phyloP scores from a whole-genome alignment of 768 basidiomycete genomes.

The Suillus ampliporus region DNA sequence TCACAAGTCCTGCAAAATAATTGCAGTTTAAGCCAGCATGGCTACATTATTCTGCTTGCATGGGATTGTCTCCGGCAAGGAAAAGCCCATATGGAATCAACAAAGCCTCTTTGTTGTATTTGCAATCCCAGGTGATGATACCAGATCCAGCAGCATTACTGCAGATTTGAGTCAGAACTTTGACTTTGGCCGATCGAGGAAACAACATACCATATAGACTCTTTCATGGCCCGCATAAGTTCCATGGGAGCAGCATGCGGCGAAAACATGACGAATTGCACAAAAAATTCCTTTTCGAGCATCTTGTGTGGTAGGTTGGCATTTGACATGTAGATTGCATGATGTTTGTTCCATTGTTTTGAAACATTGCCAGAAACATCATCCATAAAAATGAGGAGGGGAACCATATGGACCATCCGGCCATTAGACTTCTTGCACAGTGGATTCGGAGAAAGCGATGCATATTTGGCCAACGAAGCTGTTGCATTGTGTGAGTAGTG shows the following conservation, averaged over 20 bases:
- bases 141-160: constrained; percentile 15
- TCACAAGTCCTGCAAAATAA: constrained; percentile 40
- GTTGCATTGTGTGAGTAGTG: not conserved
- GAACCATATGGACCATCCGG: constrained; percentile 25
- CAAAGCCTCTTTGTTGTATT: constrained; percentile 28
- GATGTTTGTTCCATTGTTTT: constrained; percentile 46
- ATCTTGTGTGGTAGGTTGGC: constrained; percentile 32
- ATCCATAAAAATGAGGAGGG: constrained; percentile 40
- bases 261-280: constrained; percentile 37
- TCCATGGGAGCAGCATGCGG: constrained; percentile 42
- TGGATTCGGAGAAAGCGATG: constrained; percentile 25
- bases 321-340: constrained; percentile 40
- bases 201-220: constrained; percentile 29
- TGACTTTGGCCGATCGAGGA: not conserved
- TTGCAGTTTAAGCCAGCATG: constrained; percentile 38
- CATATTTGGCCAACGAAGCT: constrained; percentile 2
- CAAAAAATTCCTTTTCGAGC: constrained; percentile 37
- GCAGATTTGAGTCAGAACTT: not conserved
- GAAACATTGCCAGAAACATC: constrained; percentile 42
- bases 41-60: constrained; percentile 42
- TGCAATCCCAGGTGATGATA: constrained; percentile 28
- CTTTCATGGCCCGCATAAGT: constrained; percentile 34
- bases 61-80: constrained; percentile 38
- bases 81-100: constrained; percentile 30
- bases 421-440: constrained; percentile 22